phyloP scores from a whole-genome alignment of 495 filamentous ascomycete genomes.

The Penicillium paradoxum region DNA sequence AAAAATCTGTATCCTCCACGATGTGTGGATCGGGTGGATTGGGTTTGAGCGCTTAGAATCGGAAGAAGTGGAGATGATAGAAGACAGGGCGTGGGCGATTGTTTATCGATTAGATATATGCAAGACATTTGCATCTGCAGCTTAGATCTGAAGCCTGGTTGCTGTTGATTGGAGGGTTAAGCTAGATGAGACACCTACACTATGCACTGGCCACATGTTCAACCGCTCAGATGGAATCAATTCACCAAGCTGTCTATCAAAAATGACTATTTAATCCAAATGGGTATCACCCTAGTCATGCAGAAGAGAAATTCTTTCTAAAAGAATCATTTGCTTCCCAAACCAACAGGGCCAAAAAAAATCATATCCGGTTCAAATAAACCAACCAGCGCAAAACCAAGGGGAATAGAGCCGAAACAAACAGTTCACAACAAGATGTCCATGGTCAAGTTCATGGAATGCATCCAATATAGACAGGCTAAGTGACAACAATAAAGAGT shows the following conservation, averaged over 20 bases:
- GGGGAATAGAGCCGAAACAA: background rate
- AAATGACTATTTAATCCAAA: background rate
- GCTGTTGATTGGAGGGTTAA: background rate
- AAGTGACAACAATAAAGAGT: background rate
- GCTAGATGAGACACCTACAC: too few species aligned
- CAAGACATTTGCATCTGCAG: too few species aligned
- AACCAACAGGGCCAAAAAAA: background rate
- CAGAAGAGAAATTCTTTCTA: background rate
- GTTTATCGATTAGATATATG: background rate
- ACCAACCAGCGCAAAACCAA: constrained; percentile 1
- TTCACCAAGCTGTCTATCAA: background rate
- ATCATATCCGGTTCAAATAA: background rate
- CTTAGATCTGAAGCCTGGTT: background rate
- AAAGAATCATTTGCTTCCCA: background rate
- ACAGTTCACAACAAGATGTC: background rate
- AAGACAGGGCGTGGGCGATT: background rate
- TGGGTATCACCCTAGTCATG: constrained; percentile 1
- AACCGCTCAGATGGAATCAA: background rate
- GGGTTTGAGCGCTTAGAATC: background rate
- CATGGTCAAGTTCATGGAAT: background rate
- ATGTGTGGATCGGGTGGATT: background rate
- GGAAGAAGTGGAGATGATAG: background rate
- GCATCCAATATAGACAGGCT: constrained; percentile 3
- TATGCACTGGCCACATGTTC: background rate
- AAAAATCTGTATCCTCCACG: background rate